These are phyloP conservation scores for Skeletonema costatum DNA, from an alignment of 108 stramenopile genomes.

Conservation along the genomic window DNA sequence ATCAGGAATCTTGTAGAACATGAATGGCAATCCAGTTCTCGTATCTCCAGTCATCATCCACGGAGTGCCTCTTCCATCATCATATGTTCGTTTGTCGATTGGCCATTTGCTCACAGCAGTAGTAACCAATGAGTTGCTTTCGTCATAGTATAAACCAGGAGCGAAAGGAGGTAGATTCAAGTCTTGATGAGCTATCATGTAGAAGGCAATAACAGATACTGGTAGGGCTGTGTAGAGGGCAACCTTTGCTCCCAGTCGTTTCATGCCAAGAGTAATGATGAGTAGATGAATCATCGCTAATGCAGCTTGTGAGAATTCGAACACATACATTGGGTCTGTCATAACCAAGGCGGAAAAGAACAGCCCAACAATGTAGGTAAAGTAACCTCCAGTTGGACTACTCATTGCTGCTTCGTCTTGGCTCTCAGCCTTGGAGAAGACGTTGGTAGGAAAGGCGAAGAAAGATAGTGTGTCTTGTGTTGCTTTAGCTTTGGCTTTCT, in stretches of 20 bases:
- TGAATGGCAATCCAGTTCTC: slow-evolving; percentile 77
- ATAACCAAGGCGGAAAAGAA: slow-evolving; percentile 61
- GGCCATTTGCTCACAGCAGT: slow-evolving; percentile 64
- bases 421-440: background rate
- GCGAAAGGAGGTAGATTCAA: slow-evolving; percentile 38
- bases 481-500: background rate
- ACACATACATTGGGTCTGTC: slow-evolving; percentile 76
- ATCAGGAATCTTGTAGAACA: slow-evolving; percentile 43
- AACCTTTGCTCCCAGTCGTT: slow-evolving; percentile 32
- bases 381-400: slow-evolving; percentile 6
- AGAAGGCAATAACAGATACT: slow-evolving; percentile 14
- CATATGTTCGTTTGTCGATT: slow-evolving; percentile 49
- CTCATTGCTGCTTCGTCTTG: slow-evolving; percentile 4
- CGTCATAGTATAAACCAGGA: slow-evolving; percentile 70
- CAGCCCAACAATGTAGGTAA: slow-evolving; percentile 37
- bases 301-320: slow-evolving; percentile 48
- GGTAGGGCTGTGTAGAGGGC: slow-evolving; percentile 37
- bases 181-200: slow-evolving; percentile 24
- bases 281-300: slow-evolving; percentile 44
- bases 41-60: slow-evolving; percentile 84
- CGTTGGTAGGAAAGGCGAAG: slow-evolving; percentile 5
- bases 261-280: slow-evolving; percentile 17
- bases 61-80: slow-evolving; percentile 54
- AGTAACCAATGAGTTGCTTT: slow-evolving; percentile 47
- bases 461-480: slow-evolving; percentile 3